phyloP scores from a whole-genome alignment of 2,329 filamentous ascomycete genomes.

The Paraphaeosphaeria sporulosa region DNA sequence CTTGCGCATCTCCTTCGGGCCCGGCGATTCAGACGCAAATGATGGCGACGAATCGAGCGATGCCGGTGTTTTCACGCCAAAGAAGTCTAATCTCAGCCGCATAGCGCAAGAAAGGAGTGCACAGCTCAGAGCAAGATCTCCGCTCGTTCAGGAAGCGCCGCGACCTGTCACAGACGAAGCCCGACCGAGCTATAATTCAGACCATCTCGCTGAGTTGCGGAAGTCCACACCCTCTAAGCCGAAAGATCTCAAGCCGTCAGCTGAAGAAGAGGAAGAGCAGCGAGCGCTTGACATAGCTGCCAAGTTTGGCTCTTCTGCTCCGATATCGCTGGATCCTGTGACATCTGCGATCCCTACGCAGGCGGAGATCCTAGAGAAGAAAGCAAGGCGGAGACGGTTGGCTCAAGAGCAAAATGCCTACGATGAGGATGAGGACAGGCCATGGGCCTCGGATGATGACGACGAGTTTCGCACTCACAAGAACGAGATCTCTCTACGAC shows the following conservation, averaged over 20 bases:
- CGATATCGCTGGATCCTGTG: slow-evolving; percentile 32
- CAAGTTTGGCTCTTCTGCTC: slow-evolving; percentile 64
- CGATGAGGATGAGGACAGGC: slow-evolving; percentile 57
- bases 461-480: slow-evolving; percentile 49
- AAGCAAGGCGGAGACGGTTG: slow-evolving; percentile 82
- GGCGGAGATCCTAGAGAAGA: slow-evolving; percentile 88
- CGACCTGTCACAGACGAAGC: slow-evolving; percentile 64
- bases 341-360: slow-evolving; percentile 74
- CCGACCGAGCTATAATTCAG: slow-evolving; percentile 82
- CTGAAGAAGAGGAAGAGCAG: slow-evolving; percentile 55
- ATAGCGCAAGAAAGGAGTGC: slow-evolving; percentile 73
- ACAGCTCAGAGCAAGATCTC: slow-evolving; percentile 62
- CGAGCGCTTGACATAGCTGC: slow-evolving; percentile 56
- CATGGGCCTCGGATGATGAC: slow-evolving; percentile 51
- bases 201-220: slow-evolving; percentile 85
- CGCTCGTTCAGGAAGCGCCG: slow-evolving; percentile 59
- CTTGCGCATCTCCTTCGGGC: slow-evolving; percentile 79
- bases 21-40: slow-evolving; percentile 60
- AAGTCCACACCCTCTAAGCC: slow-evolving; percentile 86
- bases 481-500: slow-evolving; percentile 57
- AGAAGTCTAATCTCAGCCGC: slow-evolving; percentile 68
- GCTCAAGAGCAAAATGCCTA: slow-evolving; percentile 73
- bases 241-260: slow-evolving; percentile 60
- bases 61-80: slow-evolving; percentile 66
- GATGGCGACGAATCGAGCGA: slow-evolving; percentile 59